Conservation (phyloP, 1,139 yeast genomes). For the Saccharomycopsis hybrid region DNA sequence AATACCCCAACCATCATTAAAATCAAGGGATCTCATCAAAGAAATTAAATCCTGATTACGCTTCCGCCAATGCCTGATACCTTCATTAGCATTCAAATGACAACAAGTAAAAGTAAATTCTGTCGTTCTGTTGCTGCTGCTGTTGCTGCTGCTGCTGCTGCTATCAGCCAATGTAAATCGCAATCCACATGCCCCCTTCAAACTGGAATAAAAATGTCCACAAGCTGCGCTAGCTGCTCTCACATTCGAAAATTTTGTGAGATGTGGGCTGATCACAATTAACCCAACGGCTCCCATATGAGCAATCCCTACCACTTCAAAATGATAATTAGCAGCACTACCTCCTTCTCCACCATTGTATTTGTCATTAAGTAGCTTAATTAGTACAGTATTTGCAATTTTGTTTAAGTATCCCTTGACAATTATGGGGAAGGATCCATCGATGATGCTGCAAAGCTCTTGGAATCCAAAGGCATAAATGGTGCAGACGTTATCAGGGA, state of each 20-base stretch:
- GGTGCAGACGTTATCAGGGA: slow-evolving; percentile 31
- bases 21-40: slow-evolving; percentile 49
- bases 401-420: slow-evolving; percentile 37
- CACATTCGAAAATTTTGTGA: slow-evolving; percentile 31
- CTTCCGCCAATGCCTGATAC: slow-evolving; percentile 37
- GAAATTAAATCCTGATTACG: slow-evolving; percentile 49
- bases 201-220: slow-evolving; percentile 54
- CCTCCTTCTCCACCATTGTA: no score
- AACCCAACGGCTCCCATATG: slow-evolving; percentile 64
- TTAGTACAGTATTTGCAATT: slow-evolving; percentile 36
- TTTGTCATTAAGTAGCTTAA: slow-evolving; percentile 34
- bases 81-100: slow-evolving; percentile 78
- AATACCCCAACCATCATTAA: slow-evolving; percentile 55
- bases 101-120: slow-evolving; percentile 63
- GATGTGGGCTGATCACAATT: slow-evolving; percentile 45
- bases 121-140: slow-evolving; percentile 28
- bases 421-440: slow-evolving; percentile 44
- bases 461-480: slow-evolving; percentile 67
- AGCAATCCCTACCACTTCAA: slow-evolving; percentile 40
- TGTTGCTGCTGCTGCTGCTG: no score
- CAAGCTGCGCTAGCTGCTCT: slow-evolving; percentile 37
- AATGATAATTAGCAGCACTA: no score
- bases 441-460: slow-evolving; percentile 62
- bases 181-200: slow-evolving; percentile 72
- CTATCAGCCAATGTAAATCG: no score